Percentiles rank a stretch among this genome's conserved stretches.
These are phyloP conservation scores for Talaromyces marneffei DNA, from an alignment of 2,329 filamentous ascomycete genomes.

Conservation along the genomic window DNA sequence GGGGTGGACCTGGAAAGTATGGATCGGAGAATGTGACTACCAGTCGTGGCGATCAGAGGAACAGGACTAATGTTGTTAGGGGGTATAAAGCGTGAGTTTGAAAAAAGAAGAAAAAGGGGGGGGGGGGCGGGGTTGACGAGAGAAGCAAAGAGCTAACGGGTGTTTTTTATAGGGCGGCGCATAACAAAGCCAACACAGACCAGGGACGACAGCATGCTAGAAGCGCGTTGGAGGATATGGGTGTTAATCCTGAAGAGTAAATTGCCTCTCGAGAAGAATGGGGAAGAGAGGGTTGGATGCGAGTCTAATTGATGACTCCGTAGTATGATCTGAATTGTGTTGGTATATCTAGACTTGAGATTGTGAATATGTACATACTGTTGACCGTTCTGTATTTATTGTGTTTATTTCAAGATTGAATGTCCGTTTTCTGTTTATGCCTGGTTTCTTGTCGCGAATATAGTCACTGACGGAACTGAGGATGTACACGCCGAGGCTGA, in stretches of 20 bases:
- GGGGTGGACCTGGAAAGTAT: constrained; percentile 2
- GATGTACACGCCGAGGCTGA: constrained; percentile 52
- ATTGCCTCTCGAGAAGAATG: background rate
- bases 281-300: background rate
- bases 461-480: constrained; percentile 49
- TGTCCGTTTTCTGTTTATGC: background rate
- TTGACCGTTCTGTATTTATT: background rate
- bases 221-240: constrained; percentile 11
- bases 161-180: constrained; percentile 16
- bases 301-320: background rate
- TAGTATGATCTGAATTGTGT: background rate
- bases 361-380: constrained; percentile 6
- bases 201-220: constrained; percentile 11
- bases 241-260: constrained; percentile 13
- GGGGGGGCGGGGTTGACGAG: no score
- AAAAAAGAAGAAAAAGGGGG: background rate
- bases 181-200: constrained; percentile 18
- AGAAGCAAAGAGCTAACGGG: no score
- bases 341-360: background rate
- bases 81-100: constrained; percentile 22
- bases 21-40: constrained; percentile 9
- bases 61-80: constrained; percentile 19
- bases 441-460: background rate
- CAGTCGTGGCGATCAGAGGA: constrained; percentile 15
- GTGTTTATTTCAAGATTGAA: background rate